Conservation (phyloP, 192 early-diverging fungal genomes). For the Coemansia guatemalensis region DNA sequence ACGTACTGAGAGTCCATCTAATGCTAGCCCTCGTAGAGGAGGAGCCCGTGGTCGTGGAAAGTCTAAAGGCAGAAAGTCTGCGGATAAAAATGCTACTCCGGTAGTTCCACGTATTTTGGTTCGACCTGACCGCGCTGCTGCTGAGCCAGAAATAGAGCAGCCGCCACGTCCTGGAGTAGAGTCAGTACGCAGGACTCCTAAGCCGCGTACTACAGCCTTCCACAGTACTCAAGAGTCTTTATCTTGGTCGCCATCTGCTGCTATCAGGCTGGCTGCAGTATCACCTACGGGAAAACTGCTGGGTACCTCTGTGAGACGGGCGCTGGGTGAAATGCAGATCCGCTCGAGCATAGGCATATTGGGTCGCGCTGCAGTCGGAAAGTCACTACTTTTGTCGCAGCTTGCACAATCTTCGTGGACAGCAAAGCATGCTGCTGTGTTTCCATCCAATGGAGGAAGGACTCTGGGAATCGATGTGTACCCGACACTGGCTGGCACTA, state of each 20-base stretch:
- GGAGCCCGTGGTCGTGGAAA: neutral
- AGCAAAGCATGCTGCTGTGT: neutral
- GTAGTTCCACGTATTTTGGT: constrained; percentile 32
- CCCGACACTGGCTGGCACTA: constrained; percentile 8
- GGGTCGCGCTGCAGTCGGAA: constrained; percentile 22
- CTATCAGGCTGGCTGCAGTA: constrained; percentile 9
- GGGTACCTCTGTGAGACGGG: constrained; percentile 13
- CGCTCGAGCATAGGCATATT: constrained; percentile 23
- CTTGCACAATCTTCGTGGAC: constrained; percentile 9
- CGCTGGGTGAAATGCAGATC: constrained; percentile 9
- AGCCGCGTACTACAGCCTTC: neutral
- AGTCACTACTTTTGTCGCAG: constrained; percentile 22
- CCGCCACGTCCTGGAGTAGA: constrained; percentile 1
- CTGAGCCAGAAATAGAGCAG: constrained; percentile 1
- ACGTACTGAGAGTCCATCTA: neutral
- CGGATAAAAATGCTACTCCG: neutral
- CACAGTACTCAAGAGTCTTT: neutral
- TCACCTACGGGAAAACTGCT: constrained; percentile 17
- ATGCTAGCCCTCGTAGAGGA: neutral
- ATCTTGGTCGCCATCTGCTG: neutral
- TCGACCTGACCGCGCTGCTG: constrained; percentile 17
- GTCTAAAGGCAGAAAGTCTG: neutral
- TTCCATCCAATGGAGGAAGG: neutral
- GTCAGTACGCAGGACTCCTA: neutral
- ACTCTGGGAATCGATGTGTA: constrained; percentile 17